Evolutionary conservation across 2,329 filamentous ascomycete species (phyloP).

Genomic region (Macroventuria anomochaeta): DNA sequence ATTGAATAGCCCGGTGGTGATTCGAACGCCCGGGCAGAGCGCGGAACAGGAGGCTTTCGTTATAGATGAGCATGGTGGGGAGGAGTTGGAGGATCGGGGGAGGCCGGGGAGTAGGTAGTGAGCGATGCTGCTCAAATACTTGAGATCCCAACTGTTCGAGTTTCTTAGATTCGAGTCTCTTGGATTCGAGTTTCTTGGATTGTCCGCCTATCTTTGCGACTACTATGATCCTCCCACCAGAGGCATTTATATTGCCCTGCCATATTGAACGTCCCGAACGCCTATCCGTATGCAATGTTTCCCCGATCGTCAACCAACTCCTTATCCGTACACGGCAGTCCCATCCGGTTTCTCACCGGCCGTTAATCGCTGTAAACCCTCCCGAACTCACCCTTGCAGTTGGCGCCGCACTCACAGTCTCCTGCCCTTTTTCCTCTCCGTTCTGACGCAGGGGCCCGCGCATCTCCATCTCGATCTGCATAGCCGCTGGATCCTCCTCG

Average conservation of each 20-base stretch:
- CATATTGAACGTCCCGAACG: neutral
- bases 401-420: neutral
- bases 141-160: too few species aligned
- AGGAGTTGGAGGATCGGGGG: conserved; percentile 10
- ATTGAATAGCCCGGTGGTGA: conserved; percentile 32
- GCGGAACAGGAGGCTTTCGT: conserved; percentile 23
- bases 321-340: neutral
- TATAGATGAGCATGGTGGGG: conserved; percentile 5
- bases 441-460: conserved; percentile 32
- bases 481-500: conserved; percentile 42
- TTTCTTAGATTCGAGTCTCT: too few species aligned
- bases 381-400: conserved; percentile 15
- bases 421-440: conserved; percentile 15
- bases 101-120: conserved; percentile 5
- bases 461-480: conserved; percentile 52
- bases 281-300: neutral
- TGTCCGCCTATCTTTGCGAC: too few species aligned
- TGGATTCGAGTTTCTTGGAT: too few species aligned
- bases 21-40: conserved; percentile 21
- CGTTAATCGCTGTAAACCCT: conserved; percentile 47
- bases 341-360: conserved; percentile 17
- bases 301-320: neutral
- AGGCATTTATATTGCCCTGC: too few species aligned
- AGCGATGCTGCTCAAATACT: too few species aligned
- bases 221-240: too few species aligned